phyloP scores from a whole-genome alignment of 1,284 basidiomycete genomes.

The Malassezia furfur region DNA sequence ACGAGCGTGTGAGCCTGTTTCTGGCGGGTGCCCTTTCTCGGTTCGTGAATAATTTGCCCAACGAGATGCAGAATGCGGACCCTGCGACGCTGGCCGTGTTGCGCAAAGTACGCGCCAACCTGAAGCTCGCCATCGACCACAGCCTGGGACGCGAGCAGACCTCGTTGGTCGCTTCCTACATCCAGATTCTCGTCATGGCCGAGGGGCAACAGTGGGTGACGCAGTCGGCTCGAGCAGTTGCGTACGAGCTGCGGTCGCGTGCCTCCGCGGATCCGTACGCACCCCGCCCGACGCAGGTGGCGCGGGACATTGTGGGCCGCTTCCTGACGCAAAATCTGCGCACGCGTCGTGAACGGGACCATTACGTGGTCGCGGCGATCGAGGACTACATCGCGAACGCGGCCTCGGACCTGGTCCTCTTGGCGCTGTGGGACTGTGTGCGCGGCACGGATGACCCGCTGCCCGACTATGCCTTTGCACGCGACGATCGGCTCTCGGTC shows the following conservation, averaged over 20 bases:
- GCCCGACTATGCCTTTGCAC: slow-evolving; percentile 14
- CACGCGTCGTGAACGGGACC: slow-evolving; percentile 5
- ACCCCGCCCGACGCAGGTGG: slow-evolving; percentile 21
- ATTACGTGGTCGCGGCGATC: slow-evolving; percentile 26
- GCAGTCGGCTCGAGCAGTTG: slow-evolving; percentile 2
- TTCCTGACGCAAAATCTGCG: slow-evolving; percentile 29
- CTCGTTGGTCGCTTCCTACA: slow-evolving; percentile 31
- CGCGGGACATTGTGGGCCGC: slow-evolving; percentile 23
- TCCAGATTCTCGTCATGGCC: slow-evolving; percentile 26
- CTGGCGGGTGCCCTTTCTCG: slow-evolving; percentile 38
- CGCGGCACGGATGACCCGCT: neutral
- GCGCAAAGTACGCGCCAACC: slow-evolving; percentile 36
- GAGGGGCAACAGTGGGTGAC: slow-evolving; percentile 10
- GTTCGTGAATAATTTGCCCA: slow-evolving; percentile 42
- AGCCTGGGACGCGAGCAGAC: slow-evolving; percentile 39
- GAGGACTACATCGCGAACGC: slow-evolving; percentile 43
- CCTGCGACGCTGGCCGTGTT: slow-evolving; percentile 21
- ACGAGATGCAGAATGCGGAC: slow-evolving; percentile 12
- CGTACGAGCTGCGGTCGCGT: slow-evolving; percentile 3
- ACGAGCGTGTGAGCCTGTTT: slow-evolving; percentile 33
- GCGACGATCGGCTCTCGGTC: slow-evolving; percentile 9
- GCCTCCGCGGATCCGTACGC: neutral
- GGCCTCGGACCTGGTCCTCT: slow-evolving; percentile 35
- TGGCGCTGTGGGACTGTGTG: slow-evolving; percentile 31
- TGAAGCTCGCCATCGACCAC: slow-evolving; percentile 42